Base-by-base conservation (phyloP, 805 yeast genomes). In the Ogataea degrootiae region DNA sequence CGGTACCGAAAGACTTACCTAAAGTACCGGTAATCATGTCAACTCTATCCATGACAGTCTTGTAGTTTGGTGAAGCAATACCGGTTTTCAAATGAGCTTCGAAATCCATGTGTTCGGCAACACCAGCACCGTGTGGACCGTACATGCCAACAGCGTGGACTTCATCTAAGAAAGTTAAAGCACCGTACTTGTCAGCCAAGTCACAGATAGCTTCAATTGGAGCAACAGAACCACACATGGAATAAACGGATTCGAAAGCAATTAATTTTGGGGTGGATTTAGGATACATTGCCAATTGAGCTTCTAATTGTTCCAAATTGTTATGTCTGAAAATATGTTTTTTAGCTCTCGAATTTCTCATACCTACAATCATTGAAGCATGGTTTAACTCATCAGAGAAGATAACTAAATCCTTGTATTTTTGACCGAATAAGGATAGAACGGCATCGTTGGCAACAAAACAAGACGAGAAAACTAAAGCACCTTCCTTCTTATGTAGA, bases 111-210 rank as follows among this genome's bases (percentile, higher is more conserved):
- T 94, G 99, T 70, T 94, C 99, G 42, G 98, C 97, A 46, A 94
- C 98, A 72, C 99, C 99, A 34, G 97, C 99, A 64, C 99, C 99
- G 61, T 87, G 96, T 50, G 99, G 98, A 60, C 99, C 99, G 65
- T 94, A 94, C 84, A 94, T 79, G 47, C 99, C 99, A 41, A 94
- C 98, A 34, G 99, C 98, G 63, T 94, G 99, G 36, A 94, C 99
- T 70, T 94, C 99, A 67, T 94, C 99, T 66, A 94, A 75, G 69
- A 94, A 94, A 31, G 99, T 94, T 59, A 94, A 70, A 41, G 98
- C 98, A 52, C 98, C 98, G 66, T 94, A 94, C 70, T 94, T 89
- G 45, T 94, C 97, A 37, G 99, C 99, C 62, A 94, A 76, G 58
- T 91, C 96, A 67, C 97, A 92, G 56, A 94, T 90, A 52, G 79